Base-by-base conservation (phyloP, 75 land plant species). In the Cupressus sempervirens region DNA sequence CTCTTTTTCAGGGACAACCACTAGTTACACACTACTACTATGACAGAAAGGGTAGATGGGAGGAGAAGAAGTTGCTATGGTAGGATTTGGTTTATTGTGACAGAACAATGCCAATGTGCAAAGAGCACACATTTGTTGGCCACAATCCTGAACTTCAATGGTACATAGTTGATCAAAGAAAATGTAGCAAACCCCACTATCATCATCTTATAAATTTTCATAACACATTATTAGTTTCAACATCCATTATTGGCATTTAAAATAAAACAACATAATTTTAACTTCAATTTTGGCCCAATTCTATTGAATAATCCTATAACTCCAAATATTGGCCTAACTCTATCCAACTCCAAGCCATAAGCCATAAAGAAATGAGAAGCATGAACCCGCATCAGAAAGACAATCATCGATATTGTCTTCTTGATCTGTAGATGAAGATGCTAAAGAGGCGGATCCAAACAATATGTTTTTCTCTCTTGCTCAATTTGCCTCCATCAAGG, bases 101-200 rank as follows among this genome's bases (percentile, higher is more conserved):
- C 98, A 96, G 86, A 96, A 96, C 30, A 96, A 84, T 11, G 93
- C 87, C 20, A 96, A 85, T 54, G 93, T 94, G 92, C 98, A 96
- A 16, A 88, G 91, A 38, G 97, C 98, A 87, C 98, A 96, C 98
- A 96, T 96, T 72, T 89, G 94, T 94, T n/a, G n/a, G n/a, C n/a
- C n/a, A n/a, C n/a, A n/a, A n/a, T n/a, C n/a, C n/a, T n/a, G n/a
- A n/a, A n/a, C 95, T 84, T 96, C 95, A 50, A 96, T 91, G 35
- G 94, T 92, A 88, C 96, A 96, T 16, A 82, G 85, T 77, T 92
- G 95, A 52, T 96, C 97, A 83, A 96, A 96, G 86, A 96, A 96
- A 53, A 96, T 96, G 90, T 92, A 93, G 86, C 98, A 96, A n/a
- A 96, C 86, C 77, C 93, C 98, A 29, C 68, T 75, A 14, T 92